Conservation (phyloP, 352 stramenopile genomes). For the Pythium scleroteichum region DNA sequence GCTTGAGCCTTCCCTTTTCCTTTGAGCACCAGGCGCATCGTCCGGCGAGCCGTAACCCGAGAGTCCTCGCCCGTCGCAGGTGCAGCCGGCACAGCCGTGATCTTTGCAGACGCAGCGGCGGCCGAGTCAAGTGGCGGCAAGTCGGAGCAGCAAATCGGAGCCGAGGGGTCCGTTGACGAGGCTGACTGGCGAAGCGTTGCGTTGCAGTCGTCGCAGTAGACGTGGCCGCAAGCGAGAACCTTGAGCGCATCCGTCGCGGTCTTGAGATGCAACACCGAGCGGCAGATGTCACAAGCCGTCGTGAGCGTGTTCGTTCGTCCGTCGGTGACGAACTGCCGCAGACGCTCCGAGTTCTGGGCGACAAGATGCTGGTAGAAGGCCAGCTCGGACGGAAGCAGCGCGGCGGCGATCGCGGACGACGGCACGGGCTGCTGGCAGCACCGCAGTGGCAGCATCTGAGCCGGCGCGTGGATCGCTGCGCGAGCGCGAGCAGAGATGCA, state of each 20-base stretch:
- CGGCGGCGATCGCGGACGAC: slow-evolving; percentile 27
- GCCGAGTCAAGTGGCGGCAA: background rate
- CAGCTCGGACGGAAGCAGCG: slow-evolving; percentile 38
- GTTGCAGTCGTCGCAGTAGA: slow-evolving; percentile 16
- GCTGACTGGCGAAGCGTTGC: background rate
- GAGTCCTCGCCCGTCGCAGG: no score
- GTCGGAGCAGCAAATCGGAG: background rate
- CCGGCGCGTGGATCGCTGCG: slow-evolving; percentile 20
- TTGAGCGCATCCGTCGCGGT: background rate
- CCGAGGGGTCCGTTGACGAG: background rate
- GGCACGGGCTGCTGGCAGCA: slow-evolving; percentile 45
- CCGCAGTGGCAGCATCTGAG: slow-evolving; percentile 29
- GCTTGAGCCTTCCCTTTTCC: no score
- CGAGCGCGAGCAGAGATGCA: slow-evolving; percentile 36
- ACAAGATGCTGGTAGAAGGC: slow-evolving; percentile 45
- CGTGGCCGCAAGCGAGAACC: slow-evolving; percentile 20
- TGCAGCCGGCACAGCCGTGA: no score
- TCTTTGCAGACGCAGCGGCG: background rate
- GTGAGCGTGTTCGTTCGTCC: background rate
- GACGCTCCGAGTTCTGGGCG: background rate
- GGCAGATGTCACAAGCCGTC: slow-evolving; percentile 15
- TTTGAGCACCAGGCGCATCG: no score
- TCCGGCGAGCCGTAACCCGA: no score
- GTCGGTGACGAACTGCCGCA: background rate
- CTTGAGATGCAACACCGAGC: background rate